Percentiles rank a stretch among this genome's conserved stretches.
Conservation (phyloP, 768 basidiomycete species). For the Suillus americanus region DNA sequence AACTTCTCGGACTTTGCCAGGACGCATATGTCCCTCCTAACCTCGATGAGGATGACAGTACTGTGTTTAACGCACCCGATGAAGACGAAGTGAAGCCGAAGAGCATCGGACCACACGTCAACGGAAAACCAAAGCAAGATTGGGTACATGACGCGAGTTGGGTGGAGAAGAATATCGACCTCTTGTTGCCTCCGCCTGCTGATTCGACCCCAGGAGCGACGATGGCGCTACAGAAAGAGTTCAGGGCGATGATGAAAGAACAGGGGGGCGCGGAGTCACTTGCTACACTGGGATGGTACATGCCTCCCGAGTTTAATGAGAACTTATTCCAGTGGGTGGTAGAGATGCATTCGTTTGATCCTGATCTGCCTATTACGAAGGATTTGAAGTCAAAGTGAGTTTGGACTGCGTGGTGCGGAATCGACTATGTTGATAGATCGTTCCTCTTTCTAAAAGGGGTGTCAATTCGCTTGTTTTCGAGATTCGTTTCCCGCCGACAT, state of each 20-base stretch:
- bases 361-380: conserved; percentile 55
- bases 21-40: conserved; percentile 42
- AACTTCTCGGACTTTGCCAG: conserved; percentile 41
- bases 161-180: conserved; percentile 42
- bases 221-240: conserved; percentile 59
- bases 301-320: conserved; percentile 65
- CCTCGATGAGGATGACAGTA: conserved; percentile 50
- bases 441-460: conserved; percentile 32
- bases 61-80: conserved; percentile 36
- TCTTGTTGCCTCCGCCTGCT: conserved; percentile 59
- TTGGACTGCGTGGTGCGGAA: neutral
- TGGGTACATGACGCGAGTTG: conserved; percentile 57
- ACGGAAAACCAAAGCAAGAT: conserved; percentile 32
- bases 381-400: conserved; percentile 54
- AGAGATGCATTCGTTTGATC: conserved; percentile 71
- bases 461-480: conserved; percentile 72
- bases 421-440: neutral
- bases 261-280: conserved; percentile 48
- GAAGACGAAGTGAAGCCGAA: neutral
- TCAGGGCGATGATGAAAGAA: conserved; percentile 59
- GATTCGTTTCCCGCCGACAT: conserved; percentile 64
- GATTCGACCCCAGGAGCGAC: conserved; percentile 55
- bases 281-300: conserved; percentile 60
- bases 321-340: conserved; percentile 75
- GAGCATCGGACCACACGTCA: neutral